These are phyloP conservation scores for Atalantia buxifolia DNA, from an alignment of 345 rosid genomes.

Conservation along the genomic window DNA sequence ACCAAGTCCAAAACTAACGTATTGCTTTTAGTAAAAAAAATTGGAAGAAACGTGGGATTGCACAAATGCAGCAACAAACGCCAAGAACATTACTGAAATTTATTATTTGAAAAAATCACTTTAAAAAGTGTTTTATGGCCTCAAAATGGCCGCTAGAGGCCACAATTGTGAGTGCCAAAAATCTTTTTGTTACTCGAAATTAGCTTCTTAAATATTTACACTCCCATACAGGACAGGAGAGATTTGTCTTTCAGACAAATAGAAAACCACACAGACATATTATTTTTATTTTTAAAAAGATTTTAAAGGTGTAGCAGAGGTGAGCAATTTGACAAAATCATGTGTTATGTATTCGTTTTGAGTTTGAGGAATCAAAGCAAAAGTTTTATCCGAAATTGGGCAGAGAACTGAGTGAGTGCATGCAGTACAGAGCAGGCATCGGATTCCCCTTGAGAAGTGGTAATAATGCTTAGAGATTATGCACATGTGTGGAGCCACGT, in stretches of 20 bases:
- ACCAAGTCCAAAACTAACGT: neutral
- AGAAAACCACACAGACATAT: neutral
- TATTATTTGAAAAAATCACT: neutral
- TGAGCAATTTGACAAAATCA: slow-evolving; percentile 10
- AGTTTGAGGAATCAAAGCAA: slow-evolving; percentile 1
- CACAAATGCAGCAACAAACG: neutral
- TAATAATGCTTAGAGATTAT: neutral
- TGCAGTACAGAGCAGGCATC: slow-evolving; percentile 13
- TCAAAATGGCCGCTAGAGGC: neutral
- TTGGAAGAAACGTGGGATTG: neutral
- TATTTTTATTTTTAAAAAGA: too few relatives aligned
- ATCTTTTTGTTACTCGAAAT: neutral
- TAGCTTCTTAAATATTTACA: neutral
- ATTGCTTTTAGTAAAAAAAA: neutral
- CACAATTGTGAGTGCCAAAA: neutral
- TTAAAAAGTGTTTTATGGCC: neutral
- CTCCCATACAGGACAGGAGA: neutral
- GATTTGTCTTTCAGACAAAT: neutral
- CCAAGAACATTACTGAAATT: slow-evolving; percentile 4
- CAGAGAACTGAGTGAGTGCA: neutral
- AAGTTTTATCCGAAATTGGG: neutral
- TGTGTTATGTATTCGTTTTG: neutral
- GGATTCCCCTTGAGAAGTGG: slow-evolving; percentile 30
- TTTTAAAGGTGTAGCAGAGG: too few relatives aligned
- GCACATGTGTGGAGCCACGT: slow-evolving; percentile 27